Conservation (phyloP, 306 rosid species). For the Arachis hypogaea region DNA sequence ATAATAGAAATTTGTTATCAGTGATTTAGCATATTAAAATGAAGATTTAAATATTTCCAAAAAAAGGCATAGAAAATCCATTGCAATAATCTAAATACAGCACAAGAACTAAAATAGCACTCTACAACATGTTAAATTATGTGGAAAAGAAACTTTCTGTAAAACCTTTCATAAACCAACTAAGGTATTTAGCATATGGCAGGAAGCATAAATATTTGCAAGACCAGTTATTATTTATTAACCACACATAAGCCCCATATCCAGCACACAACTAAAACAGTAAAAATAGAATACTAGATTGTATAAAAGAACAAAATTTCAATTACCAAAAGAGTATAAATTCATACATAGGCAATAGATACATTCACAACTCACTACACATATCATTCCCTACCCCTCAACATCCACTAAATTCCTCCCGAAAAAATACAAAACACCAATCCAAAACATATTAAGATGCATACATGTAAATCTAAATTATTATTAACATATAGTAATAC, state of each 20-base stretch:
- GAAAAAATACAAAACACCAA: constrained; percentile 8
- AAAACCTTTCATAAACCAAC: too few species aligned
- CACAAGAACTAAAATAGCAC: too few species aligned
- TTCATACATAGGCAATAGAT: background rate
- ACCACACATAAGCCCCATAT: too few species aligned
- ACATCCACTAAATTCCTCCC: background rate
- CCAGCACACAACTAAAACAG: too few species aligned
- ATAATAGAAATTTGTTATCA: background rate
- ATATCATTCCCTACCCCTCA: constrained; percentile 19
- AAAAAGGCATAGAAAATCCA: background rate
- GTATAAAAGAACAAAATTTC: constrained; percentile 1
- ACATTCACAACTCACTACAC: background rate
- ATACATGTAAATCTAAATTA: background rate
- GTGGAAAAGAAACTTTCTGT: too few species aligned
- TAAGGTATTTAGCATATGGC: too few species aligned
- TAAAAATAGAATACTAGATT: background rate
- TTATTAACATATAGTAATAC: background rate
- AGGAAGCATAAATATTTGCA: too few species aligned
- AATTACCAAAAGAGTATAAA: constrained; percentile 13
- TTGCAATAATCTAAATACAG: constrained; percentile 9
- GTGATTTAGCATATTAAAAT: background rate
- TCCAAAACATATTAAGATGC: constrained; percentile 25
- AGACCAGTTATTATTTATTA: too few species aligned
- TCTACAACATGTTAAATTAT: too few species aligned
- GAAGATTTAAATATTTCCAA: background rate